Conservation (phyloP, 352 stramenopile species). For the Phytophthora syringae region DNA sequence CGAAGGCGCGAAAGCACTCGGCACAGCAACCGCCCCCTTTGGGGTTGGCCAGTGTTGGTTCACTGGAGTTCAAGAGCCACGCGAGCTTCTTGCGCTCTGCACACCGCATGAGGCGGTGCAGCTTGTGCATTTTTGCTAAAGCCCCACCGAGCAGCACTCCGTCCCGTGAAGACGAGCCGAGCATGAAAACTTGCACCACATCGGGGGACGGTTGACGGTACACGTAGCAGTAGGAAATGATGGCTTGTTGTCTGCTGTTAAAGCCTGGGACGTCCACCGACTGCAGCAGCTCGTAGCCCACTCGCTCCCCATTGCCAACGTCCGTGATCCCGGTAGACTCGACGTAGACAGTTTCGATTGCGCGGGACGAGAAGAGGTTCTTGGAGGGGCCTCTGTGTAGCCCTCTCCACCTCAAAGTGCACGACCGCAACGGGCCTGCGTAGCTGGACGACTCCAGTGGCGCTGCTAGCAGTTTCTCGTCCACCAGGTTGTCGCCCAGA, state of each 20-base stretch:
- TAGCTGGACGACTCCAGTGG: slow-evolving; percentile 32
- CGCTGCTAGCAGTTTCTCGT: slow-evolving; percentile 34
- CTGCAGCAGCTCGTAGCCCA: slow-evolving; percentile 45
- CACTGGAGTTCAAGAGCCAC: slow-evolving; percentile 38
- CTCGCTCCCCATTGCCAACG: too few relatives aligned
- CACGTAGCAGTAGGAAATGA: slow-evolving; percentile 50
- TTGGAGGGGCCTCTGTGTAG: slow-evolving; percentile 19
- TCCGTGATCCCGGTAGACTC: slow-evolving; percentile 18
- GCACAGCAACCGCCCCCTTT: slow-evolving; percentile 36
- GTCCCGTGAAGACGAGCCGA: slow-evolving; percentile 38
- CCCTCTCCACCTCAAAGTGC: slow-evolving; percentile 39
- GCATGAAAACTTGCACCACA: slow-evolving; percentile 39
- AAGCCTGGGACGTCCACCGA: slow-evolving; percentile 33
- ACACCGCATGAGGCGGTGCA: slow-evolving; percentile 30
- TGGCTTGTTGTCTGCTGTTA: slow-evolving; percentile 15
- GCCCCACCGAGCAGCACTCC: slow-evolving; percentile 32
- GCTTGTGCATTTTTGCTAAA: slow-evolving; percentile 38
- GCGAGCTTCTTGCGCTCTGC: slow-evolving; percentile 43
- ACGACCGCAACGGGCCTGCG: slow-evolving; percentile 32
- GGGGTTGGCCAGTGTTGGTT: slow-evolving; percentile 29
- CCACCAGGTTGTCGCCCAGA: slow-evolving; percentile 32
- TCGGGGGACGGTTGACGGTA: slow-evolving; percentile 37
- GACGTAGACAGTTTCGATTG: slow-evolving; percentile 38
- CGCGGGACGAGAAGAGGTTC: slow-evolving; percentile 24
- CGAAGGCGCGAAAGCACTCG: slow-evolving; percentile 38